Evolutionary conservation across 2,329 filamentous ascomycete genomes (phyloP).

Genomic region (Fusarium agapanthi): DNA sequence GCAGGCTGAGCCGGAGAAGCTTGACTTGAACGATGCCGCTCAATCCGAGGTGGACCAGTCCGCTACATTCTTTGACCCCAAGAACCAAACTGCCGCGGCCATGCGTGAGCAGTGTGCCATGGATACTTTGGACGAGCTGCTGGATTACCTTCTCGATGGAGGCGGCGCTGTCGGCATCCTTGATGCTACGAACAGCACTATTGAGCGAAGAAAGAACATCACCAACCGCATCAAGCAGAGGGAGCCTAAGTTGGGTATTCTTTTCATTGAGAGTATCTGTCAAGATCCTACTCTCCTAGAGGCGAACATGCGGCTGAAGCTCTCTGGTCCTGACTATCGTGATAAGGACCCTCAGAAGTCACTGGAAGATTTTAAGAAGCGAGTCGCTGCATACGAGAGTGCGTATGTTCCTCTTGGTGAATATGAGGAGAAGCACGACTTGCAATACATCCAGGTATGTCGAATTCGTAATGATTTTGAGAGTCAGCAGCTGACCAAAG

Average conservation of each 20-base stretch:
- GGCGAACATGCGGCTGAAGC: constrained; percentile 96
- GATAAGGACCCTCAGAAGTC: constrained; percentile 89
- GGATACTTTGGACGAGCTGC: constrained; percentile 88
- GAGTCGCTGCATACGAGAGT: constrained; percentile 92
- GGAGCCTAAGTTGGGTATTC: constrained; percentile 86
- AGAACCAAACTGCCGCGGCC: constrained; percentile 81
- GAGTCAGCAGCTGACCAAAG: constrained; percentile 38
- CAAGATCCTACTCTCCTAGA: constrained; percentile 85
- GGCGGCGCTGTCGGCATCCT: constrained; percentile 93
- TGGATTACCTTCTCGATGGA: constrained; percentile 85
- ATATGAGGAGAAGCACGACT: constrained; percentile 87
- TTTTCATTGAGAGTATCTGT: constrained; percentile 96
- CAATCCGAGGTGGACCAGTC: constrained; percentile 79
- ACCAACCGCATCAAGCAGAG: constrained; percentile 83
- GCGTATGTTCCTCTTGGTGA: constrained; percentile 91
- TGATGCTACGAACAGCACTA: constrained; percentile 96
- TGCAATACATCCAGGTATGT: constrained; percentile 86
- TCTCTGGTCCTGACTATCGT: constrained; percentile 94
- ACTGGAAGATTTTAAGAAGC: constrained; percentile 89
- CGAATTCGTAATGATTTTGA: not conserved
- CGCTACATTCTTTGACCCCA: constrained; percentile 91
- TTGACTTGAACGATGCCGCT: constrained; percentile 47
- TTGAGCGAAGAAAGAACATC: constrained; percentile 82
- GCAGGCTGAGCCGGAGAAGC: constrained; percentile 50
- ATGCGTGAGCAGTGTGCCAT: constrained; percentile 92